phyloP scores from a whole-genome alignment of 2,329 filamentous ascomycete genomes.

The Fusarium zealandicum region DNA sequence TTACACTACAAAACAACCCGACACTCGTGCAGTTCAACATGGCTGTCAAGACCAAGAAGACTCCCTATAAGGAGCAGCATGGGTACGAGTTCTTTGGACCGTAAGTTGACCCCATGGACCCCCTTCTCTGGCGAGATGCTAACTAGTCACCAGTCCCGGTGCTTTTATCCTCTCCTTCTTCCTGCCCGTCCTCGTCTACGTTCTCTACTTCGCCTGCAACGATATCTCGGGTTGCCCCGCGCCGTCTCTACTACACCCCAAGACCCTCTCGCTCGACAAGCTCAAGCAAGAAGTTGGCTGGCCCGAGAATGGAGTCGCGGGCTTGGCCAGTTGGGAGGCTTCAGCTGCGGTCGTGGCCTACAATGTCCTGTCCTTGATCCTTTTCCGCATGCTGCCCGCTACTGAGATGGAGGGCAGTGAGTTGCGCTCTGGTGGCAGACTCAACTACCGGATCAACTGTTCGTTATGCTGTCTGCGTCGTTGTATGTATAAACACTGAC shows the following conservation, averaged over 20 bases:
- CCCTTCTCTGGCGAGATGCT: neutral
- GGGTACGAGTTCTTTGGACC: slow-evolving; percentile 62
- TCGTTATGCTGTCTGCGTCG: slow-evolving; percentile 37
- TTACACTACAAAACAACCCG: slow-evolving; percentile 10
- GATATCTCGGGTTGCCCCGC: slow-evolving; percentile 91
- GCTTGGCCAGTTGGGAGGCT: slow-evolving; percentile 73
- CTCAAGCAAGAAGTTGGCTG: slow-evolving; percentile 85
- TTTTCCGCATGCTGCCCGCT: slow-evolving; percentile 81
- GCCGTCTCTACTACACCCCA: slow-evolving; percentile 78
- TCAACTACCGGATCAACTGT: slow-evolving; percentile 86
- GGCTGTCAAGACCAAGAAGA: slow-evolving; percentile 42
- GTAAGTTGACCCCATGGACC: slow-evolving; percentile 45
- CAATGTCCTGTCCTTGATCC: slow-evolving; percentile 75
- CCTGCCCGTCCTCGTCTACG: slow-evolving; percentile 79
- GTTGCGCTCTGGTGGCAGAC: slow-evolving; percentile 72
- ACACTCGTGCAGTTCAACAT: slow-evolving; percentile 35
- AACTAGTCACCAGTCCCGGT: slow-evolving; percentile 65
- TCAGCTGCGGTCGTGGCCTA: slow-evolving; percentile 77
- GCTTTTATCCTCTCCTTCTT: slow-evolving; percentile 80
- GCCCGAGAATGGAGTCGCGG: slow-evolving; percentile 73
- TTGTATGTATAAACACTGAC: slow-evolving; percentile 29
- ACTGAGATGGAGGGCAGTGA: slow-evolving; percentile 73
- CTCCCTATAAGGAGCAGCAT: slow-evolving; percentile 46
- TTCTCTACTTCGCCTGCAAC: slow-evolving; percentile 87
- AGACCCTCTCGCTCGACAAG: slow-evolving; percentile 71